A percentile compares a stretch with the other conserved stretches of the same genome.
Conservation (phyloP, 179 eudicot species). For the Amaranthus tricolor region DNA sequence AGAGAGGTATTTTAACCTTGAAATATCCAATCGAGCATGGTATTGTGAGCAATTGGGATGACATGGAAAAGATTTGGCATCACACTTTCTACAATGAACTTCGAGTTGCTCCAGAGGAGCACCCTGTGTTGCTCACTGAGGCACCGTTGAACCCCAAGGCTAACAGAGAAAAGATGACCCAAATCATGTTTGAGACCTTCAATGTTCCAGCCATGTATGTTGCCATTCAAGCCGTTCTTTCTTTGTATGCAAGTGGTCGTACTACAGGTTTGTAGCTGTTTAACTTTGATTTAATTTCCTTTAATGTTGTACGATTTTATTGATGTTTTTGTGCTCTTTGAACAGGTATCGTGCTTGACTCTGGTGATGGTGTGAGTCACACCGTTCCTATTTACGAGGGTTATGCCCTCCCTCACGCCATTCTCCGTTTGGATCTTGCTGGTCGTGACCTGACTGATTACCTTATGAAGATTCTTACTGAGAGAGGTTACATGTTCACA, state of each 20-base stretch:
- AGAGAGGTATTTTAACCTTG: conserved; percentile 77
- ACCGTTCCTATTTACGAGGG: conserved; percentile 40
- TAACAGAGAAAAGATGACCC: conserved; percentile 82
- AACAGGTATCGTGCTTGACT: conserved; percentile 41
- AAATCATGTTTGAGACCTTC: conserved; percentile 79
- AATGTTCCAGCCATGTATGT: conserved; percentile 81
- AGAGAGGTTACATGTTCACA: conserved; percentile 46
- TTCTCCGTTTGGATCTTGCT: conserved; percentile 42
- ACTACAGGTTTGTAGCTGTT: conserved; percentile 44
- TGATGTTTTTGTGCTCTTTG: neutral
- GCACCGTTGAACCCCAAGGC: conserved; percentile 92
- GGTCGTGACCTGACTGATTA: conserved; percentile 41
- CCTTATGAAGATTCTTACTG: conserved; percentile 37
- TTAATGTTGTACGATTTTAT: neutral
- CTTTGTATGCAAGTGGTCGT: conserved; percentile 88
- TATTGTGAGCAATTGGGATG: conserved; percentile 87
- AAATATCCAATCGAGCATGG: conserved; percentile 86
- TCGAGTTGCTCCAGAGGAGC: conserved; percentile 90
- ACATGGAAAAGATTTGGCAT: conserved; percentile 92
- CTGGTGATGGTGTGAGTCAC: conserved; percentile 45
- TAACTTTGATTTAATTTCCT: neutral
- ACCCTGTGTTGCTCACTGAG: conserved; percentile 76
- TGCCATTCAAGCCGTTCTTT: conserved; percentile 77
- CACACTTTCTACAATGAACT: conserved; percentile 90
- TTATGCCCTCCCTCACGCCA: conserved; percentile 39